Evolutionary conservation across 805 yeast genomes (phyloP).

Genomic region (Candida rishiriensis): DNA sequence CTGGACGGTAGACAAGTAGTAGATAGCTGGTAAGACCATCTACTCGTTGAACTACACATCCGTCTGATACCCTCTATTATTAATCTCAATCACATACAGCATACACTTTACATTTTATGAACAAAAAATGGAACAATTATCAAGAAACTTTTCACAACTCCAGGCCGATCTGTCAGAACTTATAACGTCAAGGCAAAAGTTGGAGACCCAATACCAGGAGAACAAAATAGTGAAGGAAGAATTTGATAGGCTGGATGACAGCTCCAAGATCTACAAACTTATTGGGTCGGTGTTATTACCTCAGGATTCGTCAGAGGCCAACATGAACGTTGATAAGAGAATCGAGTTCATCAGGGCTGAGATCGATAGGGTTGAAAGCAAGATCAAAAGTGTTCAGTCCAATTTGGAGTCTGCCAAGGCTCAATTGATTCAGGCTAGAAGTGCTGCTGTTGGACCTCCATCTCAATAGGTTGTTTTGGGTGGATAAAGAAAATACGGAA

Average conservation of each 20-base stretch:
- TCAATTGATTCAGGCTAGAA: slow-evolving; percentile 26
- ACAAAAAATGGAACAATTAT: slow-evolving; percentile 17
- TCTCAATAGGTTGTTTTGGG: not conserved
- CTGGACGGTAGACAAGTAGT: too few relatives aligned
- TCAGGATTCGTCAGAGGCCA: slow-evolving; percentile 81
- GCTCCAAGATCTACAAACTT: slow-evolving; percentile 77
- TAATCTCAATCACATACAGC: too few relatives aligned
- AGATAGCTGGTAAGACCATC: too few relatives aligned
- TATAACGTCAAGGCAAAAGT: slow-evolving; percentile 70
- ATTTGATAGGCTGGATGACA: slow-evolving; percentile 53
- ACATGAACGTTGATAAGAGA: slow-evolving; percentile 79
- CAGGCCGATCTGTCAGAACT: slow-evolving; percentile 39
- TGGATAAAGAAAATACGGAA: too few relatives aligned
- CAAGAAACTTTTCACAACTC: slow-evolving; percentile 21
- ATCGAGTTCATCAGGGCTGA: slow-evolving; percentile 81
- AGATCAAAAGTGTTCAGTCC: slow-evolving; percentile 52
- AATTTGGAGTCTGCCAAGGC: slow-evolving; percentile 57
- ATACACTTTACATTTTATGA: too few relatives aligned
- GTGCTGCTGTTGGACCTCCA: slow-evolving; percentile 7
- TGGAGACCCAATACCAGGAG: slow-evolving; percentile 94
- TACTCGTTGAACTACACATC: too few relatives aligned
- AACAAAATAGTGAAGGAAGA: slow-evolving; percentile 85
- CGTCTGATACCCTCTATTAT: too few relatives aligned
- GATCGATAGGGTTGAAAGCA: slow-evolving; percentile 70
- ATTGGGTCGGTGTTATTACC: slow-evolving; percentile 92